Conservation (phyloP, 2,329 filamentous ascomycete genomes). For the Penicillium sp. region DNA sequence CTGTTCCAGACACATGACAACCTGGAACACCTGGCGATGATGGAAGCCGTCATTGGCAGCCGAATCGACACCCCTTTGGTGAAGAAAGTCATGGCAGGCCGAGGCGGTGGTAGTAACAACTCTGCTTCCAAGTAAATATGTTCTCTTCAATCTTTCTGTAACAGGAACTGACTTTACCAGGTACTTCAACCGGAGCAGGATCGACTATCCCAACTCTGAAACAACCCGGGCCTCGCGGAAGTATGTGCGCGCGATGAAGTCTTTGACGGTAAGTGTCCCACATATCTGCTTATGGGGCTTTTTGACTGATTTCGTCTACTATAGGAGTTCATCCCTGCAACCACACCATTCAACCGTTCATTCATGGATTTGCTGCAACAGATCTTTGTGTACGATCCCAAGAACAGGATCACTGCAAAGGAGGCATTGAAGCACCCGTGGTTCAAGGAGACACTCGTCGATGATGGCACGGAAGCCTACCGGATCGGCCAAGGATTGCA, state of each 20-base stretch:
- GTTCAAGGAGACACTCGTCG: constrained; percentile 63
- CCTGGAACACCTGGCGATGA: constrained; percentile 66
- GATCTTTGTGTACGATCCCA: constrained; percentile 67
- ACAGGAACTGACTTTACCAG: constrained; percentile 39
- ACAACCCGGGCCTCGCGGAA: constrained; percentile 63
- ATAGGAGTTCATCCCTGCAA: constrained; percentile 62
- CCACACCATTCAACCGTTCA: constrained; percentile 58
- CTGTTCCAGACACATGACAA: constrained; percentile 69
- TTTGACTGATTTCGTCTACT: constrained; percentile 16
- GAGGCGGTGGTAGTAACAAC: constrained; percentile 49
- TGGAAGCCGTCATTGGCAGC: constrained; percentile 60
- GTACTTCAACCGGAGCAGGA: constrained; percentile 55
- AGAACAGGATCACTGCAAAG: constrained; percentile 62
- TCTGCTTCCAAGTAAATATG: constrained; percentile 53
- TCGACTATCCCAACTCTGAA: constrained; percentile 63
- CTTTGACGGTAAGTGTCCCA: constrained; percentile 49
- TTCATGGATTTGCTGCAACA: constrained; percentile 61
- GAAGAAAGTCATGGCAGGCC: constrained; percentile 50
- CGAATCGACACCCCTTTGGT: constrained; percentile 57
- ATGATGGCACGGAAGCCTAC: constrained; percentile 64
- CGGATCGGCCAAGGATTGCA: constrained; percentile 52
- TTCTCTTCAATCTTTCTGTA: constrained; percentile 2
- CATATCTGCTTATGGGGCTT: neutral
- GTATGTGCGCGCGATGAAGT: constrained; percentile 68
- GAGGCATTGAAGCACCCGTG: constrained; percentile 64